phyloP scores from a whole-genome alignment of 2,329 filamentous ascomycete species.

The Helotiales sp. region DNA sequence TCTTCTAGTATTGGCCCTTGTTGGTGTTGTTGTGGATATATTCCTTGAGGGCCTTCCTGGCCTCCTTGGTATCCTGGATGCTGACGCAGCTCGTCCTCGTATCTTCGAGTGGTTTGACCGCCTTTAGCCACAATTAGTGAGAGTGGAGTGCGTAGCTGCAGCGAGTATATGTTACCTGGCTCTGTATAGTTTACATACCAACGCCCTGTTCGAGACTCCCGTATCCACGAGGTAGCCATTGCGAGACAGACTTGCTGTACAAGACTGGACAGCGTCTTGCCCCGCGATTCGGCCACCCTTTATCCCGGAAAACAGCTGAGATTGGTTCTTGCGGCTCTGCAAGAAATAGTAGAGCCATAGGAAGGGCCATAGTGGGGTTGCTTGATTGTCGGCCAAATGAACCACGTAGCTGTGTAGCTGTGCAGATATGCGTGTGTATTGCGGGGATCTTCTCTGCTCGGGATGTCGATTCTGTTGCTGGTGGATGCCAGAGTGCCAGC shows the following conservation, averaged over 20 bases:
- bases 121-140: not conserved
- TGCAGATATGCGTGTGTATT: not conserved
- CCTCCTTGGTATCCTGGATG: not conserved
- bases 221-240: constrained; percentile 4
- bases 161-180: not conserved
- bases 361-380: constrained; percentile 13
- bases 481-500: constrained; percentile 1
- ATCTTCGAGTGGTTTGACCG: not conserved
- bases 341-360: too few species aligned
- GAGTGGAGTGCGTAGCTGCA: too few species aligned
- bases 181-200: constrained; percentile 16
- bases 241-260: not conserved
- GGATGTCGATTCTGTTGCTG: not conserved
- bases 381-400: not conserved
- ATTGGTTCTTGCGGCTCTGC: constrained; percentile 17
- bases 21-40: not conserved
- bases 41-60: not conserved
- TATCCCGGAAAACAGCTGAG: not conserved
- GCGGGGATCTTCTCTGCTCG: not conserved
- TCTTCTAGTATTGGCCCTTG: not conserved
- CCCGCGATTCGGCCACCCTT: constrained; percentile 3
- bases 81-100: not conserved
- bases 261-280: not conserved
- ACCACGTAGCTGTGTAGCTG: not conserved
- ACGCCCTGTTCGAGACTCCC: constrained; percentile 10